Conservation (phyloP, 805 yeast genomes). For the Sugiyamaella lignohabitans region DNA sequence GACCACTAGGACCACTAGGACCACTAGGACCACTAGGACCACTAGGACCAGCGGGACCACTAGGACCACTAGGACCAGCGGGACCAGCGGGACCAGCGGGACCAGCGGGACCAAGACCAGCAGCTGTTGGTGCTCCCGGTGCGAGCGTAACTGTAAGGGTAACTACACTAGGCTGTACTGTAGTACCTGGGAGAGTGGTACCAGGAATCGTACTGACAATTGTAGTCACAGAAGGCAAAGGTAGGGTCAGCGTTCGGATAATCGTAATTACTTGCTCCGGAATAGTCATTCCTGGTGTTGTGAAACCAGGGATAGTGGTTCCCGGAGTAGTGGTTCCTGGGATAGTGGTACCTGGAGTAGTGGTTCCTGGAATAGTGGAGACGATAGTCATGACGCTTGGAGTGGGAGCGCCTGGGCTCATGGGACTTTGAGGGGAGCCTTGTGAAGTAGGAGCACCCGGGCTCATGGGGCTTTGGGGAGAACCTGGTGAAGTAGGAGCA, state of each 20-base stretch:
- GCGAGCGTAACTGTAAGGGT: background rate
- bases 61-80: background rate
- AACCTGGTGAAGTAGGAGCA: background rate
- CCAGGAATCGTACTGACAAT: constrained; percentile 5
- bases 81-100: no score
- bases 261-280: constrained; percentile 6
- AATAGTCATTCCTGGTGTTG: constrained; percentile 13
- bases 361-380: constrained; percentile 16
- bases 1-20: no score
- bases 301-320: constrained; percentile 3
- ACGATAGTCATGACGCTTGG: constrained; percentile 2
- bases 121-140: background rate
- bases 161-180: background rate
- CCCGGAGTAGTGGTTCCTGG: constrained; percentile 12
- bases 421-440: background rate
- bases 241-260: constrained; percentile 9
- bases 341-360: constrained; percentile 15
- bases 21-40: no score
- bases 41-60: background rate
- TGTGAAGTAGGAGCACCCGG: background rate
- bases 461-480: background rate
- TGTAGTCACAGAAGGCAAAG: background rate
- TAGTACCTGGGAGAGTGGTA: constrained; percentile 1
- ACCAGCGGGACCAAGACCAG: background rate
- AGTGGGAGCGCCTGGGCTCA: no score